These are phyloP conservation scores for Hyaloscypha hepaticicola DNA, from an alignment of 495 filamentous ascomycete species.

Conservation along the genomic window DNA sequence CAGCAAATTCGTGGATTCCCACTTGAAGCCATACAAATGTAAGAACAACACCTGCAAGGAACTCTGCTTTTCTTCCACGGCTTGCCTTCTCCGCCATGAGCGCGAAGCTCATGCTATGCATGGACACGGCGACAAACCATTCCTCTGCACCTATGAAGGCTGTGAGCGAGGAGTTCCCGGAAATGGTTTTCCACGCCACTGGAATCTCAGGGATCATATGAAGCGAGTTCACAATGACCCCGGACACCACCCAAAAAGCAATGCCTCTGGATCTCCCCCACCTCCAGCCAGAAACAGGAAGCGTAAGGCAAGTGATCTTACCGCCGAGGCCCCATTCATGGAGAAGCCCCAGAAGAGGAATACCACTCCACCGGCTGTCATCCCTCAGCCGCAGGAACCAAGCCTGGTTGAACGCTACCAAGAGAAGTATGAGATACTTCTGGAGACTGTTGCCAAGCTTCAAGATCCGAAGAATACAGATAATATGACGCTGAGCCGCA, in stretches of 20 bases:
- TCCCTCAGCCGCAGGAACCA: constrained; percentile 26
- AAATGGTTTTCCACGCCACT: constrained; percentile 87
- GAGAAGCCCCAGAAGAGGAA: constrained; percentile 18
- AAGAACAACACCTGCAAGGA: constrained; percentile 75
- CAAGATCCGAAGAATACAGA: constrained; percentile 21
- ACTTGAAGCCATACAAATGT: constrained; percentile 92
- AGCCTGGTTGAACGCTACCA: constrained; percentile 24
- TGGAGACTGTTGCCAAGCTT: constrained; percentile 22
- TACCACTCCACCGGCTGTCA: constrained; percentile 20
- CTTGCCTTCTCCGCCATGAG: constrained; percentile 91
- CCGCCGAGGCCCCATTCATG: constrained; percentile 7
- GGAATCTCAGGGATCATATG: constrained; percentile 96
- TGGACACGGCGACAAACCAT: constrained; percentile 87
- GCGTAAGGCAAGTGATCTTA: constrained; percentile 26
- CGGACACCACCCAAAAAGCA: constrained; percentile 23
- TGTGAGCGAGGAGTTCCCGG: constrained; percentile 78
- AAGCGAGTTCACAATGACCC: constrained; percentile 85
- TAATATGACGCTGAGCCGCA: constrained; percentile 25
- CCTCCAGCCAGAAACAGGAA: constrained; percentile 22
- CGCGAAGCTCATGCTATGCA: constrained; percentile 93
- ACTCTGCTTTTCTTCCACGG: constrained; percentile 85
- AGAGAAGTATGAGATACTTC: constrained; percentile 19
- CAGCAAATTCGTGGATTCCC: constrained; percentile 94
- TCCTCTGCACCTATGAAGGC: constrained; percentile 77
- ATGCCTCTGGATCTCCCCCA: constrained; percentile 26